Base-by-base conservation (phyloP, 179 eudicot genomes). In the Drosera spatulata region DNA sequence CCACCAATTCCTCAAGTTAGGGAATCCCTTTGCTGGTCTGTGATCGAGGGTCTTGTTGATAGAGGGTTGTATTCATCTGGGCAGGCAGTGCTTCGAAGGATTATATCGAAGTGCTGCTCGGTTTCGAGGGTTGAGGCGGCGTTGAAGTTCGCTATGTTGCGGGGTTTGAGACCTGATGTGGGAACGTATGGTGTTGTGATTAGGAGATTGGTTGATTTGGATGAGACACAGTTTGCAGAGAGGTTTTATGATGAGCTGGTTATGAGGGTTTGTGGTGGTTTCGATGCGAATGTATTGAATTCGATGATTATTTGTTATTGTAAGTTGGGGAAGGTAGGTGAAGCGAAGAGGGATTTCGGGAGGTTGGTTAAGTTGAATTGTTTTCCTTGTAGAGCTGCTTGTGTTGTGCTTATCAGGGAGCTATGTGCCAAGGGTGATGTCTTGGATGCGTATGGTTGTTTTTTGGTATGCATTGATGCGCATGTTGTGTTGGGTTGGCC, bases 261-360 rank as follows among this genome's bases (percentile, higher is more conserved):
- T 50, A 4, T 69, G 10, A 55, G 53, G 12, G 62, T 53, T 59
- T 75, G 78, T 53, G 39, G 53, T 64, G 67, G 58, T 11, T 59
- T 64, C 1, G 69, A 67, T 40, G 47, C 66, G 4, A 40, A 45
- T 6, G 10, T 65, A 12, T 75, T 73, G 69, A 63, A 61, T 67
- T 61, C 73, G 43, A 69, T 75, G 83, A 62, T 73, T 13, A 54
- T 73, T 58, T 73, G 80, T 57, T 75, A 62, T 53, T 64, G 73
- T 50, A 67, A 64, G 22, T 71, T 79, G 41, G 73, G 78, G 22
- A 60, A 70, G 55, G 50, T 72, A 37, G 75, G 76, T 14, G 83
- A 79, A 58, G 84, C 78, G 37, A 76, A 76, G 58, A 53, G 37
- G 47, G 59, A 56, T 68, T 73, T 76, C 41, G 68, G 73, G 56